Base-by-base conservation (phyloP, 768 basidiomycete species). In the Boletellus ananiceps region DNA sequence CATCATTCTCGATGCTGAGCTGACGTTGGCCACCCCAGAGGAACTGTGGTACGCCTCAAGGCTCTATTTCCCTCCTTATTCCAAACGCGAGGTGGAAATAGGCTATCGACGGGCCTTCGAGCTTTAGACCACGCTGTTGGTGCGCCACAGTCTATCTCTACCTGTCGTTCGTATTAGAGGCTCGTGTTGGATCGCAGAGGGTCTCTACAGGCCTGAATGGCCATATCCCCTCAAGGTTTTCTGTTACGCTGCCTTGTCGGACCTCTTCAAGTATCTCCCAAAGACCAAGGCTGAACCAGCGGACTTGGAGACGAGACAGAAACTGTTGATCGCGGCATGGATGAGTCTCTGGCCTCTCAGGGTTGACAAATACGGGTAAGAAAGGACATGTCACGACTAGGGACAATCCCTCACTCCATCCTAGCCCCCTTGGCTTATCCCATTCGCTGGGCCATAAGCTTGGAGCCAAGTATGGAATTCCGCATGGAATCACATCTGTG, bases 401-500 rank as follows among this genome's bases (percentile, higher is more conserved):
- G 33, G 14, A 32, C 13, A 34, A n/a, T 29, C 18, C 32, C 41
- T 51, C 27, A 51, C 21, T 31, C 16, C 9, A 12, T 18, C 12
- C 38, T 9, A 88, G 81, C 58, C 67, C 84, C 5, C 59, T 86
- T n/a, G 88, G 88, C 23, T 71, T 89, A 16, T 89, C 87, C 23
- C 88, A 91, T 65, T 69, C 81, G 3, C 74, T 91, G 5, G 86
- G 87, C 5, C 85, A 88, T 63, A 81, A 76, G 58, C 74, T 88
- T 11, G 88, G 87, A 3, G 86, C 86, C 15, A 71, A 72, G 37
- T 91, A 89, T 59, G 68, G 74, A 44, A 88, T 92, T 48, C 85
- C 87, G 18, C 88, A 92, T 62, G 88, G 88, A 8, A 84, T 88
- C 53, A 89, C 88, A 4, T 88, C 87, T n/a, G 86, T 86, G 53